Evolutionary conservation across 1,139 yeast genomes (phyloP).

Genomic region (Geotrichum carabidarum): DNA sequence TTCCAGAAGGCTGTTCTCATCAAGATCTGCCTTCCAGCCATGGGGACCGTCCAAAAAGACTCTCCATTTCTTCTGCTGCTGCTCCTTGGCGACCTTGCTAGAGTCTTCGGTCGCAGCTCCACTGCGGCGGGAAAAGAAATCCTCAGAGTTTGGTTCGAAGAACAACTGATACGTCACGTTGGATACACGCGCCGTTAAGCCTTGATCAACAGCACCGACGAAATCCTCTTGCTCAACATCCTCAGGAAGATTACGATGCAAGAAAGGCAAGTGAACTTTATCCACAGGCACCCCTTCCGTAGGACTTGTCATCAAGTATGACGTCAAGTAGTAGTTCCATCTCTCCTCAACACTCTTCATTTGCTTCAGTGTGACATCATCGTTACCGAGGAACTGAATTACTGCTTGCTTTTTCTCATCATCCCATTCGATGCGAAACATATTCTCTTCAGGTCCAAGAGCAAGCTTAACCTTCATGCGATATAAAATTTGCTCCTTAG

Average conservation of each 20-base stretch:
- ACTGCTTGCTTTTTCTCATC: conserved; percentile 51
- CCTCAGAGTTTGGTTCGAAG: conserved; percentile 78
- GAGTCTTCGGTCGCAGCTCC: conserved; percentile 19
- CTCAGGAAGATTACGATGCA: conserved; percentile 44
- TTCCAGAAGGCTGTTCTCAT: conserved; percentile 32
- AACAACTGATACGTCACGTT: conserved; percentile 74
- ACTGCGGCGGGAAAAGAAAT: conserved; percentile 53
- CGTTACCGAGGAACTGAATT: conserved; percentile 80
- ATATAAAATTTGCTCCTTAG: conserved; percentile 83
- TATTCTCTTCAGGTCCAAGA: conserved; percentile 79
- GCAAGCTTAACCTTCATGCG: conserved; percentile 80
- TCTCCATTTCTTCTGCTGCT: conserved; percentile 26
- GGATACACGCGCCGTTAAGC: conserved; percentile 72
- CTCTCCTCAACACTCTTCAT: conserved; percentile 69
- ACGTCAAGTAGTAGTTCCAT: conserved; percentile 90
- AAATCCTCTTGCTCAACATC: conserved; percentile 20
- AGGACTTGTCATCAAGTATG: conserved; percentile 90
- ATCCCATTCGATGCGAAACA: conserved; percentile 80
- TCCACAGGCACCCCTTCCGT: conserved; percentile 93
- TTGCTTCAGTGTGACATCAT: conserved; percentile 80
- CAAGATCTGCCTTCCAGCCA: conserved; percentile 37
- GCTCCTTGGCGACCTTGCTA: conserved; percentile 22
- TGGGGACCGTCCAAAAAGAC: conserved; percentile 34
- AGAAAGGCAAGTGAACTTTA: conserved; percentile 66
- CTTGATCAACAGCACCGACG: conserved; percentile 50